Evolutionary conservation across 106 monocot genomes (phyloP).

Genomic region (Agapanthus africanus): DNA sequence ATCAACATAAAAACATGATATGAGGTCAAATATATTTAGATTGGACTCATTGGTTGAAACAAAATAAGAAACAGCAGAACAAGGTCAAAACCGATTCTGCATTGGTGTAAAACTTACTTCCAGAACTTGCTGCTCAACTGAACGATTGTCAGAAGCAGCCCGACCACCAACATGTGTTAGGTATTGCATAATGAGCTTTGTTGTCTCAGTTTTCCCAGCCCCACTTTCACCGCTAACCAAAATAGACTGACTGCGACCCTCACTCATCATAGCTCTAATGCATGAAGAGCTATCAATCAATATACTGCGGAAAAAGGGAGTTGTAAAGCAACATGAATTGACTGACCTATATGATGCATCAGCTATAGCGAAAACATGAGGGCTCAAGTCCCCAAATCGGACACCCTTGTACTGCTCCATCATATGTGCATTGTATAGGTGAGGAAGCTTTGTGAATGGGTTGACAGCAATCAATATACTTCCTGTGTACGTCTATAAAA

Average conservation of each 20-base stretch:
- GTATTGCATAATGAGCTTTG: constrained; percentile 61
- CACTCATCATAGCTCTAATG: constrained; percentile 47
- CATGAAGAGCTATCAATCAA: too few species aligned
- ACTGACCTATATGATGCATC: constrained; percentile 52
- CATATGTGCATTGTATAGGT: constrained; percentile 54
- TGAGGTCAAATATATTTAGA: too few species aligned
- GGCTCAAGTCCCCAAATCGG: constrained; percentile 43
- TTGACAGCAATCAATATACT: constrained; percentile 58
- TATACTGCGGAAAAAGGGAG: too few species aligned
- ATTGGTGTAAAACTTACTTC: constrained; percentile 27
- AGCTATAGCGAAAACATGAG: constrained; percentile 61
- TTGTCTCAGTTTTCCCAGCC: constrained; percentile 63
- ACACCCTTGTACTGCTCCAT: constrained; percentile 61
- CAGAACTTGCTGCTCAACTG: constrained; percentile 58
- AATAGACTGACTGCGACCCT: constrained; percentile 47
- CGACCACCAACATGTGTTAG: constrained; percentile 59
- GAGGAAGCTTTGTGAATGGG: constrained; percentile 55
- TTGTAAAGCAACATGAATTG: too few species aligned
- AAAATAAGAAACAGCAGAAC: neutral
- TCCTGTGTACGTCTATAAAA: constrained; percentile 56
- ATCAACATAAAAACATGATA: neutral
- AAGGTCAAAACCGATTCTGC: neutral
- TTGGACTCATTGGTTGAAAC: too few species aligned
- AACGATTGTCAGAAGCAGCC: constrained; percentile 20
- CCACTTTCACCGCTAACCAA: constrained; percentile 68